Evolutionary conservation across 495 filamentous ascomycete species (phyloP), one percentile per base, ranked within the genome.

Genomic region (Podospora appendiculata): DNA sequence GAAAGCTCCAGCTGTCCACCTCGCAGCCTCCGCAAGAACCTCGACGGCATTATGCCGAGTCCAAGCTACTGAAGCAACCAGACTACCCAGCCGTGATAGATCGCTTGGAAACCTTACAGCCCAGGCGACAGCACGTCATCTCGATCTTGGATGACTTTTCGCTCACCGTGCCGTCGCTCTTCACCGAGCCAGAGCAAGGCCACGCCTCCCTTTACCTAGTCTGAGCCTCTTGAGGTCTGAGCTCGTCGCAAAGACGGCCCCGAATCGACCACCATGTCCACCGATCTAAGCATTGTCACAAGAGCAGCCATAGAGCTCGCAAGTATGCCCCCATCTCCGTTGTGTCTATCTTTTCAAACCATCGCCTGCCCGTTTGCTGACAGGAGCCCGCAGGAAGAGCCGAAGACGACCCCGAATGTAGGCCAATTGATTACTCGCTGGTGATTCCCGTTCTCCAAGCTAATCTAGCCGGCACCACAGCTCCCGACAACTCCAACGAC

Each of bases 401-500:
- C 42, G 78, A 80, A 53, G 69, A 68, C 45, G 75, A 76, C 53
- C 71, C 72, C 48, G 76, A 72, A 56, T 70, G 77, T 79, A 71
- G 52, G 2, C 41, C 3, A 34, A 38, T 8, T 8, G 12, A 6
- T 32, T n/a, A n/a, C 12, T 34, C 41, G 25, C 25, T 25, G 25
- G 25, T 2, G 45, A 14, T n/a, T n/a, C 33, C 45, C 16, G 13
- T 9, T 8, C 43, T 13, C 13, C 46, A 17, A 43, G 47, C 65
- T 66, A 50, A 67, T 56, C 3, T 39, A 25, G 46, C 14, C 42
- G 25, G n/a, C 41, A 44, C 39, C 12, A 55, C 56, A 80, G 77
- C 60, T 39, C 52, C 65, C 55, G 73, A 79, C 57, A 69, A 72
- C 43, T 70, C 71, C 32, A 68, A 94, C 68, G 87, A 92, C 74